These are phyloP conservation scores for Aspergillus jensenii DNA, from an alignment of 2,329 filamentous ascomycete species.

Conservation along the genomic window DNA sequence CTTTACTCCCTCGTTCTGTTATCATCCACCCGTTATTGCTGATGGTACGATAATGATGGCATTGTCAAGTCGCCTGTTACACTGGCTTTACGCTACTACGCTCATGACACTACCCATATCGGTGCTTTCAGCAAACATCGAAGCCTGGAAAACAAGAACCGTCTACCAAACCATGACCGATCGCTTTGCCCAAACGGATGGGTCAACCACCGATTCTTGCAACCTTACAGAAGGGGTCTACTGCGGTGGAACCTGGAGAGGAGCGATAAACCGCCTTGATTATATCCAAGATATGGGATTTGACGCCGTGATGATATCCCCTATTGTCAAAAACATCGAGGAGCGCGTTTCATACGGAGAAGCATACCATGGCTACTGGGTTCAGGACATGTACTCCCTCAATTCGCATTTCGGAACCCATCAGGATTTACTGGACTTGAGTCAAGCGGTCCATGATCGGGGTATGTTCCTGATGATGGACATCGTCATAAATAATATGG, in stretches of 20 bases:
- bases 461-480: constrained; percentile 57
- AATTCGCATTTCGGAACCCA: constrained; percentile 52
- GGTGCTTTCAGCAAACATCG: constrained; percentile 24
- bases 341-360: constrained; percentile 41
- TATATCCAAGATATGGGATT: constrained; percentile 54
- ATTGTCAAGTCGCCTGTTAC: neutral
- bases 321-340: constrained; percentile 42
- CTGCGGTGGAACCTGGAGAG: constrained; percentile 54
- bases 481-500: constrained; percentile 53
- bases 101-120: constrained; percentile 11
- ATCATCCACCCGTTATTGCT: neutral
- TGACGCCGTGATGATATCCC: constrained; percentile 48
- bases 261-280: constrained; percentile 49
- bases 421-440: constrained; percentile 49
- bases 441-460: constrained; percentile 44
- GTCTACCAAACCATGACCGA: constrained; percentile 51
- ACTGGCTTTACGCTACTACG: constrained; percentile 1
- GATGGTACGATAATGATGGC: neutral
- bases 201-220: constrained; percentile 33
- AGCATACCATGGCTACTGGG: constrained; percentile 55
- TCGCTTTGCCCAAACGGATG: constrained; percentile 45
- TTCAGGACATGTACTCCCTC: constrained; percentile 47
- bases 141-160: constrained; percentile 42
- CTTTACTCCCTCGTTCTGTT: neutral
- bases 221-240: constrained; percentile 36